Conservation (phyloP, 768 basidiomycete genomes). For the Leccinum boreale region DNA sequence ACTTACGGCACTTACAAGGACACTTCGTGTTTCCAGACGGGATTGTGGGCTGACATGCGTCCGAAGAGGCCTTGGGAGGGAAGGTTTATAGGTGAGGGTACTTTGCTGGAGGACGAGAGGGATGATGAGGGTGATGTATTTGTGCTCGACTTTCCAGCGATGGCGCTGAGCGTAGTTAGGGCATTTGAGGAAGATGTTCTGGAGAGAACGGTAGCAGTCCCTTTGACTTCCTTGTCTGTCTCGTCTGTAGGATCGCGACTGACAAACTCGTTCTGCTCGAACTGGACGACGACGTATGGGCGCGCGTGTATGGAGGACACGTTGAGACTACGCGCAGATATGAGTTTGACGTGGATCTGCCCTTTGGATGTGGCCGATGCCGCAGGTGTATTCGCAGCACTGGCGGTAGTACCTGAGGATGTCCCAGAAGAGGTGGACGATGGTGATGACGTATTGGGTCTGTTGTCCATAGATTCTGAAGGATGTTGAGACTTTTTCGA, state of each 20-base stretch:
- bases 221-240: conserved; percentile 85
- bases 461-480: conserved; percentile 34
- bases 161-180: conserved; percentile 62
- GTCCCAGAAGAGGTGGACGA: conserved; percentile 38
- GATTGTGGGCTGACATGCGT: conserved; percentile 75
- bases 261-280: conserved; percentile 99
- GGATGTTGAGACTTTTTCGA: conserved; percentile 38
- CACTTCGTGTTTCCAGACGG: conserved; percentile 99
- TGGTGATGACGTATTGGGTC: conserved; percentile 39
- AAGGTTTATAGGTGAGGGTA: conserved; percentile 27
- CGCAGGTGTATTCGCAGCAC: conserved; percentile 20
- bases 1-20: conserved; percentile 71
- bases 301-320: conserved; percentile 61
- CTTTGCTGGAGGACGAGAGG: conserved; percentile 37
- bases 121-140: conserved; percentile 45
- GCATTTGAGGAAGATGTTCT: conserved; percentile 61
- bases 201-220: conserved; percentile 58
- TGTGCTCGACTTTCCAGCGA: conserved; percentile 44
- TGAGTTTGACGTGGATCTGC: conserved; percentile 94
- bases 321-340: conserved; percentile 82
- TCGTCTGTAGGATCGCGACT: conserved; percentile 85
- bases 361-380: conserved; percentile 47
- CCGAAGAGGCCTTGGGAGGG: conserved; percentile 53
- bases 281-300: conserved; percentile 95
- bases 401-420: conserved; percentile 26